Conservation (phyloP, 73 alveolate genomes). For the Paraurostyla sp. region DNA sequence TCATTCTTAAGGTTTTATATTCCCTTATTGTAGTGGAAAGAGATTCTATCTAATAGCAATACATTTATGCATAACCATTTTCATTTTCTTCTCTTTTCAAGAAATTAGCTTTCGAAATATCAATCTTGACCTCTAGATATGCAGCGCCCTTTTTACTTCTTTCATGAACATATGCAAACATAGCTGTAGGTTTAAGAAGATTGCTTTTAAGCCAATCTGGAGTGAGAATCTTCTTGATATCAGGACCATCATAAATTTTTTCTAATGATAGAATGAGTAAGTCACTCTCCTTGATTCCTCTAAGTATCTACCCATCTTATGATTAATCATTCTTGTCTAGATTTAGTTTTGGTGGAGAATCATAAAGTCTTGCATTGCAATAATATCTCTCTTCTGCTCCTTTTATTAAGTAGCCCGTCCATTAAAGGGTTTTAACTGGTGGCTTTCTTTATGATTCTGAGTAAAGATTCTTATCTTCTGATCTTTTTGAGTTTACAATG, state of each 20-base stretch:
- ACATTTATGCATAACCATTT: neutral
- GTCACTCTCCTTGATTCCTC: slow-evolving; percentile 53
- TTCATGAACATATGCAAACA: slow-evolving; percentile 47
- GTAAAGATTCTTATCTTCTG: neutral
- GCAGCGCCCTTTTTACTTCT: slow-evolving; percentile 18
- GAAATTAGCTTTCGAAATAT: slow-evolving; percentile 33
- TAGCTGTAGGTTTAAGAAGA: neutral
- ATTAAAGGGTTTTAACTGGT: neutral
- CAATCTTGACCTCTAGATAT: slow-evolving; percentile 24
- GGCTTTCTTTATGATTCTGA: neutral
- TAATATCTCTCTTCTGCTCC: neutral
- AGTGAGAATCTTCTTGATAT: slow-evolving; percentile 10
- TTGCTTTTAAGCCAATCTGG: slow-evolving; percentile 45
- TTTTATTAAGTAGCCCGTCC: slow-evolving; percentile 12
- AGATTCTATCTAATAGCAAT: slow-evolving; percentile 29
- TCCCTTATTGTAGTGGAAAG: slow-evolving; percentile 65
- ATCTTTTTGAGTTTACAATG: slow-evolving; percentile 36
- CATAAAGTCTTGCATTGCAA: slow-evolving; percentile 30
- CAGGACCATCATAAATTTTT: neutral
- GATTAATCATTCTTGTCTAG: neutral
- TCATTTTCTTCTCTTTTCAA: slow-evolving; percentile 1
- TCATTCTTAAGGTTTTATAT: slow-evolving; percentile 53
- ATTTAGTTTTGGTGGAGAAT: neutral
- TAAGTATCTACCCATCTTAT: too few species aligned
- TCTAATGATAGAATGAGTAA: slow-evolving; percentile 25